Percentiles rank a stretch among this genome's conserved stretches.
These are phyloP conservation scores for Rheum nobile DNA, from an alignment of 148 eudicot species.

Conservation along the genomic window DNA sequence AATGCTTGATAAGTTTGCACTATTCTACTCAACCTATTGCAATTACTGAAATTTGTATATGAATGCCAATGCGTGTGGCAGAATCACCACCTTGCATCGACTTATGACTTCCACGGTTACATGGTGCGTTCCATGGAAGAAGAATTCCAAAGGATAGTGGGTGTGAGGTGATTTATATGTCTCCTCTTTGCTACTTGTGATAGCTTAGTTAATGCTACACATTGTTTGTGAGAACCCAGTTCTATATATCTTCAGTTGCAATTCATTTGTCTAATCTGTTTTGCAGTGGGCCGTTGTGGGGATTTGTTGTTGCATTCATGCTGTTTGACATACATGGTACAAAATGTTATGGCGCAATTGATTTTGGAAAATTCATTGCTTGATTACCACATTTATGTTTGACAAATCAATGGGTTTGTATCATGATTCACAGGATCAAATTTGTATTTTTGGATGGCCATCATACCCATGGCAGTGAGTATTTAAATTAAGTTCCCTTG, in stretches of 20 bases:
- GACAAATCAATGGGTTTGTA: not conserved
- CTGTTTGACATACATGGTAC: constrained; percentile 75
- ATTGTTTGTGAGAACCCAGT: not conserved
- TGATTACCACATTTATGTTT: not conserved
- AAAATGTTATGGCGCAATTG: not conserved
- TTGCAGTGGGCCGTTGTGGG: constrained; percentile 88
- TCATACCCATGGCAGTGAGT: constrained; percentile 86
- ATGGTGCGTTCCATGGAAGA: constrained; percentile 99
- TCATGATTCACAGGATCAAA: constrained; percentile 62
- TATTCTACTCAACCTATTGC: not conserved
- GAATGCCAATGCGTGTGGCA: constrained; percentile 27
- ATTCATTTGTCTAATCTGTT: not conserved
- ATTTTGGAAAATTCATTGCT: not conserved
- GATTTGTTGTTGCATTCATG: constrained; percentile 89
- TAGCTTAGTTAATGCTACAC: no score
- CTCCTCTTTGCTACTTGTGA: not conserved
- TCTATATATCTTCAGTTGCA: not conserved
- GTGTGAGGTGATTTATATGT: constrained; percentile 50
- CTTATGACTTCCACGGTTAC: constrained; percentile 96
- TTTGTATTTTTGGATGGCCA: constrained; percentile 94
- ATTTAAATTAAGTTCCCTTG: not conserved
- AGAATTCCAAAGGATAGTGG: constrained; percentile 94
- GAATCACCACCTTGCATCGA: constrained; percentile 83
- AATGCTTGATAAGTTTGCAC: not conserved
- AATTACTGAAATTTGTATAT: not conserved